phyloP scores from a whole-genome alignment of 169 alveolate genomes.

The Prorocentrum cordatum region DNA sequence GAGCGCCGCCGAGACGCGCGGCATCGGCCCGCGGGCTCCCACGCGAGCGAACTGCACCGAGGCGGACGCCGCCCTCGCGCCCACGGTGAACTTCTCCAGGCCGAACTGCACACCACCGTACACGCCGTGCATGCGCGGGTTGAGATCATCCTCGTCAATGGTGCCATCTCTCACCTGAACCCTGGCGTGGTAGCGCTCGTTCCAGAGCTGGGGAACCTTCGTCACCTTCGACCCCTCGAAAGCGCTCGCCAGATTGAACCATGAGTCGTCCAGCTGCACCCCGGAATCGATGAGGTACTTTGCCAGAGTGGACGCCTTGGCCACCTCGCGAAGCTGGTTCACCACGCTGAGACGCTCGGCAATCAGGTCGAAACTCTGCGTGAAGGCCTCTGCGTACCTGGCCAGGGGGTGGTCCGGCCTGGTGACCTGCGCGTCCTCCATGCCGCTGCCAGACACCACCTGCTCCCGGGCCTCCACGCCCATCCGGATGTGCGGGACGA shows the following conservation, averaged over 20 bases:
- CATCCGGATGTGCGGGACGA: conserved; percentile 40
- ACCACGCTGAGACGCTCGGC: conserved; percentile 67
- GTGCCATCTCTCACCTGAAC: background rate
- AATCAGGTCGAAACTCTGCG: conserved; percentile 36
- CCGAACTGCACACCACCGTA: conserved; percentile 68
- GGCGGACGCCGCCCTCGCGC: no score
- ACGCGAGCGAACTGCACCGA: no score
- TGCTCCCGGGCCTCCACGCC: conserved; percentile 62
- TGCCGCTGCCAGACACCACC: conserved; percentile 10
- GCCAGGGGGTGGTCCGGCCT: conserved; percentile 17
- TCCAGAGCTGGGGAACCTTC: background rate
- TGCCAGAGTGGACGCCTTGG: conserved; percentile 38
- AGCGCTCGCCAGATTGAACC: no score
- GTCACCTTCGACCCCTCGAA: background rate
- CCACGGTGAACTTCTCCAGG: no score
- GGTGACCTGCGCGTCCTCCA: conserved; percentile 56
- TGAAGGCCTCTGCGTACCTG: conserved; percentile 37
- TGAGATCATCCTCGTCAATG: background rate
- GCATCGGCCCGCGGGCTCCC: no score
- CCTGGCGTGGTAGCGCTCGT: background rate
- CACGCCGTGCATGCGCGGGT: conserved; percentile 1
- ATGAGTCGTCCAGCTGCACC: conserved; percentile 22
- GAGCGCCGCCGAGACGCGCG: no score
- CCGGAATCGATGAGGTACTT: conserved; percentile 40
- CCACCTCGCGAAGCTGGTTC: conserved; percentile 44